phyloP scores from a whole-genome alignment of 1,284 basidiomycete species.

The Ceratobasidium sp. region DNA sequence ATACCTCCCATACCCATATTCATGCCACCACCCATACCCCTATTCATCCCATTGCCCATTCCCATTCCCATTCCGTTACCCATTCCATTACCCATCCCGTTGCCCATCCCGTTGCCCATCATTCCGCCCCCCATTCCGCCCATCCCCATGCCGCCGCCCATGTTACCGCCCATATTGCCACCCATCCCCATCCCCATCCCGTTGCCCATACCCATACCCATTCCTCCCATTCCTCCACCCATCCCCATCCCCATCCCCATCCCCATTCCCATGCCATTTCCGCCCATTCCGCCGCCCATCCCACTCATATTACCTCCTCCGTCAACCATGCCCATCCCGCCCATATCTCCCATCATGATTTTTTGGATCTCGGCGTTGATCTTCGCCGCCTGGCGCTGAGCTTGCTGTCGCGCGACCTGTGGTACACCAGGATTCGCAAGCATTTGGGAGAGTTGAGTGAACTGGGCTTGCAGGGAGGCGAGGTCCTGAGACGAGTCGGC shows the following conservation, averaged over 20 bases:
- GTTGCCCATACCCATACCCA: slow-evolving; percentile 25
- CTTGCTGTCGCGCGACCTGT: slow-evolving; percentile 23
- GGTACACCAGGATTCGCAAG: slow-evolving; percentile 24
- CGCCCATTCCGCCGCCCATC: neutral
- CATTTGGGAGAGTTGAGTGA: slow-evolving; percentile 38
- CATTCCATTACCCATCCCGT: slow-evolving; percentile 30
- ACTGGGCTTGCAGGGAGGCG: slow-evolving; percentile 31
- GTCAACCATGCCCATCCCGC: neutral
- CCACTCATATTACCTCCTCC: neutral
- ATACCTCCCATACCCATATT: slow-evolving; percentile 34
- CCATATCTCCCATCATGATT: slow-evolving; percentile 54
- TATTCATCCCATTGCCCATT: slow-evolving; percentile 24
- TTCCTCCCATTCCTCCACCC: slow-evolving; percentile 4
- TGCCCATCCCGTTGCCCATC: slow-evolving; percentile 34
- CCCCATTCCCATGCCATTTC: slow-evolving; percentile 1
- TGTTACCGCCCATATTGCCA: neutral
- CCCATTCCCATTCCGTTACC: slow-evolving; percentile 17
- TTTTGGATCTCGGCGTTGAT: slow-evolving; percentile 70
- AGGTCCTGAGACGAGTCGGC: slow-evolving; percentile 13
- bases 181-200: neutral
- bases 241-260: too few species aligned
- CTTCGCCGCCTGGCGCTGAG: slow-evolving; percentile 30
- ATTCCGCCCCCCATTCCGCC: slow-evolving; percentile 8
- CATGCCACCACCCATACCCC: slow-evolving; percentile 25
- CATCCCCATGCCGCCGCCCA: slow-evolving; percentile 18